Base-by-base conservation (phyloP, 208 protist species). In the Zelonia costaricensis region DNA sequence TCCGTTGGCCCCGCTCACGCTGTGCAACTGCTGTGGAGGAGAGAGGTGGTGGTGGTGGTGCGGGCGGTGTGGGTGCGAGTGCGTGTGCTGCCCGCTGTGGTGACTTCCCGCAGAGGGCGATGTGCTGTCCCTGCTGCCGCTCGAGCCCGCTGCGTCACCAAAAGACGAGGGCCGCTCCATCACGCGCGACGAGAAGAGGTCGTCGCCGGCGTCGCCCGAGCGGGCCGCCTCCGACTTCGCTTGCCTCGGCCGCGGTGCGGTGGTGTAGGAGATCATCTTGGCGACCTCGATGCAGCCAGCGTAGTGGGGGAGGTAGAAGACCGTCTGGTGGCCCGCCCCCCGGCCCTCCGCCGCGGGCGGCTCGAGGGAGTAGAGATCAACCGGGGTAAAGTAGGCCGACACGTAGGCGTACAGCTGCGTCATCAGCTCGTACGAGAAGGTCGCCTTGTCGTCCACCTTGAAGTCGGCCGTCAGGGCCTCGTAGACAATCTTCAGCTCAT, bases 321-420 rank as follows among this genome's bases (percentile, higher is more conserved):
- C 65, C 20, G 65, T 72, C 46, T 60, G 58, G 38, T 40, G 57
- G 3, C 36, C 35, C 5, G 56, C 4, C 6, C 46, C 20, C 10
- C 18, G 30, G 22, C 35, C 55, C 15, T 20, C 3, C 12, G 53
- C 38, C 6, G 58, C 46, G 15, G 31, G 48, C 38, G 42, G 33
- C 47, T 44, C 30, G 2, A 36, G 31, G 22, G 57, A 45, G 39
- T 49, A 42, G 42, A 82, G 30, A 20, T 83, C 45, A 27, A 83
- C 62, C 16, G 64, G 49, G 16, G 74, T 69, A 27, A 80, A 80
- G 57, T 86, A 92, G 8, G 67, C 64, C 5, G 58, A 61, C 12
- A 87, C 72, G 55, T 92, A 92, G 33, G 69, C 67, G 57, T 83
- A 92, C 16, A 92, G 46, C 28, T 62, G 63, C 25, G 71, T 54